Evolutionary conservation across 164 flowering plant species (phyloP).

Genomic region (Sedum album): DNA sequence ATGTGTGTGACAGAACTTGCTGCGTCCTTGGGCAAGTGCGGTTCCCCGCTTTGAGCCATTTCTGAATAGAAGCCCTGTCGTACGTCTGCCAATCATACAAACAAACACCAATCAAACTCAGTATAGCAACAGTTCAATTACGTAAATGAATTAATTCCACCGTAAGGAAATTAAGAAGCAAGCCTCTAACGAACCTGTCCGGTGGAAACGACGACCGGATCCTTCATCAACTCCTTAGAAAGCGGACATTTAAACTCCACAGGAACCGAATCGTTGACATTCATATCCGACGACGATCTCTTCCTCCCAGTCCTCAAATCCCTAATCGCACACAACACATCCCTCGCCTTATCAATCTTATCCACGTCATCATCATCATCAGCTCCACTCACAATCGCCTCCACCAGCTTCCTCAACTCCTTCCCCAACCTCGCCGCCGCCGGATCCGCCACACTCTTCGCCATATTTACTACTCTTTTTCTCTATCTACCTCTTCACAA

Average conservation of each 20-base stretch:
- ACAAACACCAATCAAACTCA: neutral
- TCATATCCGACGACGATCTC: constrained; percentile 9
- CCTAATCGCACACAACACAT: constrained; percentile 30
- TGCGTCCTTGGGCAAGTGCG: constrained; percentile 60
- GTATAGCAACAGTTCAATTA: too few species aligned
- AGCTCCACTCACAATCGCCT: constrained; percentile 20
- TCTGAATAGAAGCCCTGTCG: constrained; percentile 54
- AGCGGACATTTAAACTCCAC: constrained; percentile 55
- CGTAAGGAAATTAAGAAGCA: neutral
- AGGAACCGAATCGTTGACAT: neutral
- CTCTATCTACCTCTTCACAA: too few species aligned
- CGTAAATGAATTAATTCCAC: neutral
- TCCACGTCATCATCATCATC: constrained; percentile 35
- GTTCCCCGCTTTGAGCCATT: constrained; percentile 55
- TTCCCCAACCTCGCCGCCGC: constrained; percentile 37
- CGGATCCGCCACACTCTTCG: constrained; percentile 24
- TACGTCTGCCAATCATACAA: constrained; percentile 46
- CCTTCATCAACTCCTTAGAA: constrained; percentile 56
- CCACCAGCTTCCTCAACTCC: constrained; percentile 43
- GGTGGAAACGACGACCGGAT: constrained; percentile 57
- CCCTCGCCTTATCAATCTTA: constrained; percentile 36
- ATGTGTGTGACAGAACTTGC: constrained; percentile 57
- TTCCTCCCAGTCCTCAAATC: constrained; percentile 31
- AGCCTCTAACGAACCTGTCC: constrained; percentile 80
- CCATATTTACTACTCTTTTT: constrained; percentile 49